Evolutionary conservation across 805 yeast species (phyloP).

Genomic region (Maudiozyma pseudohumilis): DNA sequence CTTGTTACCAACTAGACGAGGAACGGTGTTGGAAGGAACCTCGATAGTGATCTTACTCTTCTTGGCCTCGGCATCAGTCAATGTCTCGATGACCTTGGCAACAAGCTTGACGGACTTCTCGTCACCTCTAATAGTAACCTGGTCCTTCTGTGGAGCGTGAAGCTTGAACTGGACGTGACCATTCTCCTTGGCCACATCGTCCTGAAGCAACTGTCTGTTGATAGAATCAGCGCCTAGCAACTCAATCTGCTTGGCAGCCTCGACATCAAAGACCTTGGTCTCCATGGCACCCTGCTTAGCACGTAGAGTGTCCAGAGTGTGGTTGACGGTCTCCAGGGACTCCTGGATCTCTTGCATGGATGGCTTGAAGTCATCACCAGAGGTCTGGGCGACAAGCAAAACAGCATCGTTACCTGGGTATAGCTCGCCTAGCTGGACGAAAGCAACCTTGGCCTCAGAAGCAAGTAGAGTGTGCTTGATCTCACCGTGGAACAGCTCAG

Average conservation of each 20-base stretch:
- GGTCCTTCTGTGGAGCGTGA: conserved; percentile 39
- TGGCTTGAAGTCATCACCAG: conserved; percentile 64
- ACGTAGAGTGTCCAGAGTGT: conserved; percentile 48
- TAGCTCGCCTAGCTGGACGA: conserved; percentile 47
- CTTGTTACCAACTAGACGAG: conserved; percentile 82
- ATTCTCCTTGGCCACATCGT: conserved; percentile 29
- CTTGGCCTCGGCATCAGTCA: conserved; percentile 21
- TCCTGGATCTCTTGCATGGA: conserved; percentile 47
- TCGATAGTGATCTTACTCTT: conserved; percentile 35
- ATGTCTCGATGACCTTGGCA: conserved; percentile 30
- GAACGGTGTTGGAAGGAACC: conserved; percentile 58
- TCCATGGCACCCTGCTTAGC: conserved; percentile 45
- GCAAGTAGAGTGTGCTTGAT: conserved; percentile 19
- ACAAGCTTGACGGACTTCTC: conserved; percentile 43
- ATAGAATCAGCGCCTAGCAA: conserved; percentile 12
- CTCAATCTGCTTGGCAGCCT: conserved; percentile 45
- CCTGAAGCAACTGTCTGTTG: conserved; percentile 20
- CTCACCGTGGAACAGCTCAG: conserved; percentile 28
- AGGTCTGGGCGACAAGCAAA: conserved; percentile 42
- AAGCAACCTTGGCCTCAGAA: conserved; percentile 37
- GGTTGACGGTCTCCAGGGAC: conserved; percentile 45
- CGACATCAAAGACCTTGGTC: conserved; percentile 41
- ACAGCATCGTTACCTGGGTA: conserved; percentile 39
- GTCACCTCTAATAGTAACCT: conserved; percentile 61
- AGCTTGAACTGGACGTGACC: conserved; percentile 40